Percentiles rank a stretch among this genome's conserved stretches.
These are phyloP conservation scores for Poterioochromonas sp. DNA, from an alignment of 352 stramenopile species.

Conservation along the genomic window DNA sequence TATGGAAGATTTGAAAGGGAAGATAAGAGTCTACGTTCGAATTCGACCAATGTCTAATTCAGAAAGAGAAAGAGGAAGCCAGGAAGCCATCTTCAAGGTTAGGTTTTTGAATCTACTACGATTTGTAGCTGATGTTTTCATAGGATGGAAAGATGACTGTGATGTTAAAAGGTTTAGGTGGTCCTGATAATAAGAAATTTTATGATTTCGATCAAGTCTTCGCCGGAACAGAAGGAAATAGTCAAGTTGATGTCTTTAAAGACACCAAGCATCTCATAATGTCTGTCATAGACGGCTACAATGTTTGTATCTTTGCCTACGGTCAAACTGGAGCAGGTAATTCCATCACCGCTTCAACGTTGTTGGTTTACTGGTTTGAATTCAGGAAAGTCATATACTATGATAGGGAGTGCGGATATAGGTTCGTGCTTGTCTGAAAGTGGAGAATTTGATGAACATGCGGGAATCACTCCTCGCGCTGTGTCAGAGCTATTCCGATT, in stretches of 20 bases:
- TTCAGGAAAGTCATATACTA: constrained; percentile 58
- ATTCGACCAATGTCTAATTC: not conserved
- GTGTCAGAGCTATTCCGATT: constrained; percentile 53
- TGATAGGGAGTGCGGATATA: constrained; percentile 50
- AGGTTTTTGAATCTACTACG: not conserved
- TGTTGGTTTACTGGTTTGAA: constrained; percentile 31
- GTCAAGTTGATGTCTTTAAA: constrained; percentile 55
- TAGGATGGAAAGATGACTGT: constrained; percentile 42
- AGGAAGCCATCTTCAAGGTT: constrained; percentile 22
- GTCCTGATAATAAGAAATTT: constrained; percentile 36
- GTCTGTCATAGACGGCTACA: constrained; percentile 84
- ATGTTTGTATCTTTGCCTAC: constrained; percentile 97
- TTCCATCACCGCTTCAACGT: constrained; percentile 45
- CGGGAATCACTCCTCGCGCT: constrained; percentile 52
- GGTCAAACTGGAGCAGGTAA: constrained; percentile 93
- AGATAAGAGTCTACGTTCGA: not conserved
- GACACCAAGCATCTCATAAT: constrained; percentile 55
- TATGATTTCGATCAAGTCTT: constrained; percentile 52
- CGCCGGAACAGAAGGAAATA: constrained; percentile 47
- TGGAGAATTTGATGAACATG: constrained; percentile 40
- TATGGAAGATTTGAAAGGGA: constrained; percentile 51
- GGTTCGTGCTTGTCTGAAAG: constrained; percentile 17
- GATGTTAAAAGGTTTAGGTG: constrained; percentile 36
- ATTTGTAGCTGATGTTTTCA: constrained; percentile 33
- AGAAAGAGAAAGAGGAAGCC: constrained; percentile 34